Evolutionary conservation across 768 basidiomycete genomes (phyloP).

Genomic region (Mycena crocata): DNA sequence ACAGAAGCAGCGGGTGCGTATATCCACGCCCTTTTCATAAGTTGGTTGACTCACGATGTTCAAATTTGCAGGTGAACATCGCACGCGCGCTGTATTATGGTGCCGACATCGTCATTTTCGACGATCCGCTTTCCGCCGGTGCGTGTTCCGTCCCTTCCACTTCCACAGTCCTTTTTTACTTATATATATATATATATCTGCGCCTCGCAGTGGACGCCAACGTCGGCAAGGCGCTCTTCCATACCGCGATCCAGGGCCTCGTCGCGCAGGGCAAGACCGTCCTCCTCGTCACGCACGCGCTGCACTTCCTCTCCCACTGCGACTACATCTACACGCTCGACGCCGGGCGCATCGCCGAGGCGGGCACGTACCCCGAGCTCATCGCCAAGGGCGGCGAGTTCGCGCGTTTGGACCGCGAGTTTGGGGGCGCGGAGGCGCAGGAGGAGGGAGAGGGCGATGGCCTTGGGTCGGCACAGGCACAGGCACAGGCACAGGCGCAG

Average conservation of each 20-base stretch:
- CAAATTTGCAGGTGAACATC: constrained; percentile 73
- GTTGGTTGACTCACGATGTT: no score
- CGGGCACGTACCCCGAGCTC: constrained; percentile 67
- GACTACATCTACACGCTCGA: constrained; percentile 87
- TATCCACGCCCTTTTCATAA: no score
- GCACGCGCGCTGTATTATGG: constrained; percentile 76
- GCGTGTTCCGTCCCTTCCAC: constrained; percentile 16
- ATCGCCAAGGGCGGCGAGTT: constrained; percentile 62
- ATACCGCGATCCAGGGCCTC: constrained; percentile 66
- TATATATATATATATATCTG: no score
- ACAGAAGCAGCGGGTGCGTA: constrained; percentile 67
- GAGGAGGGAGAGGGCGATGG: constrained; percentile 50
- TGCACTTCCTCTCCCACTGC: constrained; percentile 89
- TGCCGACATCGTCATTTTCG: constrained; percentile 70
- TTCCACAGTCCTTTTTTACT: constrained; percentile 6
- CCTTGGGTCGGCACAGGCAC: no score
- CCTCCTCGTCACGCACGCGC: constrained; percentile 90
- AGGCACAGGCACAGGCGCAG: constrained; percentile 42
- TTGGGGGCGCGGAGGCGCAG: constrained; percentile 51
- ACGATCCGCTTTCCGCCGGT: constrained; percentile 76
- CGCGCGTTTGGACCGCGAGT: constrained; percentile 67
- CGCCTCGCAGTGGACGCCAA: constrained; percentile 70
- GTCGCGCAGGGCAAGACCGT: constrained; percentile 72
- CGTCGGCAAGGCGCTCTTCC: constrained; percentile 76
- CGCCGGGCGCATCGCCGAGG: constrained; percentile 81